These are phyloP conservation scores for Zygnema circumcarinatum DNA, from an alignment of 139 green algal genomes.

Conservation along the genomic window DNA sequence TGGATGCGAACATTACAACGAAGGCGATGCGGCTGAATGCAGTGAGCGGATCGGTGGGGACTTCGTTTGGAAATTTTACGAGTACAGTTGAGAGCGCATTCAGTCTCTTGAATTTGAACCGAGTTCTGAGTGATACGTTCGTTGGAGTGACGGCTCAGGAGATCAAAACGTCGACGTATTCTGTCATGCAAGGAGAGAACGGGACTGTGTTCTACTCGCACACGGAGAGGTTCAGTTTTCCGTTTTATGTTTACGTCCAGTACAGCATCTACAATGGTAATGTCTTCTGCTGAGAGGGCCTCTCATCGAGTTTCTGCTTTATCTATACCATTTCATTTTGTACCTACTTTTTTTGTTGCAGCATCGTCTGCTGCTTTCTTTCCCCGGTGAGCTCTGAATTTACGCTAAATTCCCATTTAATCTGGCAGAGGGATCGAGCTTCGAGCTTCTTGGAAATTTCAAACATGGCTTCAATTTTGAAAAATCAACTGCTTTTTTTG, in stretches of 20 bases:
- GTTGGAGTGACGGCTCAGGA: neutral
- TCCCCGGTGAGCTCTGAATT: no score
- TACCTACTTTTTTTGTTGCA: no score
- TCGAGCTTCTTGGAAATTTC: neutral
- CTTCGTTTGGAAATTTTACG: neutral
- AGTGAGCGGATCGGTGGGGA: neutral
- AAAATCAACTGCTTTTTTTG: neutral
- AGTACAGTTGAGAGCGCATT: neutral
- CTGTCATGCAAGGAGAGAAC: neutral
- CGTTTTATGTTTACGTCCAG: neutral
- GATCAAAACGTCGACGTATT: neutral
- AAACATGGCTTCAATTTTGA: neutral
- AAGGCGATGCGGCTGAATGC: neutral
- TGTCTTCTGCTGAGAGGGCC: no score
- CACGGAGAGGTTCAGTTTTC: neutral
- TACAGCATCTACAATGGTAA: neutral
- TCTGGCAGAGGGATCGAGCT: neutral
- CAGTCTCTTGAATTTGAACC: neutral
- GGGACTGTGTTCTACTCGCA: neutral
- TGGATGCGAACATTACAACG: neutral
- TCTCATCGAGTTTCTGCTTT: neutral
- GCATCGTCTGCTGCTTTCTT: no score
- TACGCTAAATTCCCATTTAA: no score
- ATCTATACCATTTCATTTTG: neutral
- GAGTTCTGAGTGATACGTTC: neutral